Conservation (phyloP, 257 asterid species). For the Primulina eburnea region DNA sequence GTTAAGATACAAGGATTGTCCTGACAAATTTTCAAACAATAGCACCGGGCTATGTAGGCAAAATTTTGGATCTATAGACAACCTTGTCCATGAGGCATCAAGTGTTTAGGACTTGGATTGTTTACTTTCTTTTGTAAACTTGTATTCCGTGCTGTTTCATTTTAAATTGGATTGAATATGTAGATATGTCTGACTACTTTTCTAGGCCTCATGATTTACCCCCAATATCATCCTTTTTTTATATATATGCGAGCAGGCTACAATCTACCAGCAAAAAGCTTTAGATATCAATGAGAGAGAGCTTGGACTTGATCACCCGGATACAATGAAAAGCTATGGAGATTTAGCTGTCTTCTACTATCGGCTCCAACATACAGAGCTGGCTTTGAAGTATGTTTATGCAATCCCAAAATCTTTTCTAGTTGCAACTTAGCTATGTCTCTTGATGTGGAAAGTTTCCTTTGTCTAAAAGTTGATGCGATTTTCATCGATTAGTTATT, state of each 20-base stretch:
- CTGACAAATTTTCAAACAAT: neutral
- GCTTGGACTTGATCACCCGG: constrained; percentile 86
- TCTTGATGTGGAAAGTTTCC: neutral
- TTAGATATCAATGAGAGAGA: constrained; percentile 83
- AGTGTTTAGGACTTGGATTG: neutral
- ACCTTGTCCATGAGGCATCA: neutral
- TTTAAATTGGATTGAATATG: constrained; percentile 5
- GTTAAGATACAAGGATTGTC: neutral
- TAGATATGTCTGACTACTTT: neutral
- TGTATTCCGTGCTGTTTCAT: neutral
- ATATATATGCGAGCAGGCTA: constrained; percentile 45
- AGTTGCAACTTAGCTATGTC: neutral
- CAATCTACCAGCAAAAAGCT: constrained; percentile 82
- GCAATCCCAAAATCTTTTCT: neutral
- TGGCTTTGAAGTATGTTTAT: constrained; percentile 31
- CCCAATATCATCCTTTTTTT: constrained; percentile 20
- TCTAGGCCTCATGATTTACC: constrained; percentile 12
- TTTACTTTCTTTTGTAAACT: neutral
- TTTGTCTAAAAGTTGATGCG: neutral
- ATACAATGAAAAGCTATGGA: constrained; percentile 88
- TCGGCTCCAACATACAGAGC: constrained; percentile 75
- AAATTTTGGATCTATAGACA: constrained; percentile 8
- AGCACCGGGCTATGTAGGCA: neutral
- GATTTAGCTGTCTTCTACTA: constrained; percentile 82
- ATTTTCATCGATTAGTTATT: neutral